phyloP scores from a whole-genome alignment of 495 filamentous ascomycete species.

The Neurospora hispaniola region DNA sequence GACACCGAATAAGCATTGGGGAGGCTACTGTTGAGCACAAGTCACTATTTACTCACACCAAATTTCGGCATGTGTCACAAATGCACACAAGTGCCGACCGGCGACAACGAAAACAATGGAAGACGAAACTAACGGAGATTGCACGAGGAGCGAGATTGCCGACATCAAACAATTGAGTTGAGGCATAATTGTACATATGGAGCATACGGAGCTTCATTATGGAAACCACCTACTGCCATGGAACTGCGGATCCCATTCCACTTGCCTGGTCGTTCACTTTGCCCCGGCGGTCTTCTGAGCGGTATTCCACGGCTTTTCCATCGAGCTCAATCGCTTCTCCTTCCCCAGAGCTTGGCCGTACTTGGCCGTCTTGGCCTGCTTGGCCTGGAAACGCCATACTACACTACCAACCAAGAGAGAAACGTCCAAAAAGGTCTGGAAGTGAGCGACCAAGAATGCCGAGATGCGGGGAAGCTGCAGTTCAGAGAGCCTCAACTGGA shows the following conservation, averaged over 20 bases:
- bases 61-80: background rate
- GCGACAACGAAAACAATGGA: background rate
- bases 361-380: background rate
- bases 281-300: background rate
- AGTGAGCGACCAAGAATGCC: background rate
- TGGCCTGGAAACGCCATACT: background rate
- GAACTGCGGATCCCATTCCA: background rate
- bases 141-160: background rate
- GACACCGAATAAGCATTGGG: background rate
- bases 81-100: background rate
- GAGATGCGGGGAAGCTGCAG: background rate
- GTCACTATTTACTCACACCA: background rate
- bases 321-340: background rate
- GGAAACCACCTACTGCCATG: background rate
- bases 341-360: background rate
- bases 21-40: background rate
- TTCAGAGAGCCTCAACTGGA: background rate
- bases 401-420: background rate
- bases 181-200: background rate
- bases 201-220: background rate
- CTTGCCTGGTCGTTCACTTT: background rate
- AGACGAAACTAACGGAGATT: background rate
- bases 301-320: background rate
- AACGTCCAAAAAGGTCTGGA: background rate
- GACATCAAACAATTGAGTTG: background rate